Conservation (phyloP, 192 early-diverging fungal species). For the Podila epicladia region DNA sequence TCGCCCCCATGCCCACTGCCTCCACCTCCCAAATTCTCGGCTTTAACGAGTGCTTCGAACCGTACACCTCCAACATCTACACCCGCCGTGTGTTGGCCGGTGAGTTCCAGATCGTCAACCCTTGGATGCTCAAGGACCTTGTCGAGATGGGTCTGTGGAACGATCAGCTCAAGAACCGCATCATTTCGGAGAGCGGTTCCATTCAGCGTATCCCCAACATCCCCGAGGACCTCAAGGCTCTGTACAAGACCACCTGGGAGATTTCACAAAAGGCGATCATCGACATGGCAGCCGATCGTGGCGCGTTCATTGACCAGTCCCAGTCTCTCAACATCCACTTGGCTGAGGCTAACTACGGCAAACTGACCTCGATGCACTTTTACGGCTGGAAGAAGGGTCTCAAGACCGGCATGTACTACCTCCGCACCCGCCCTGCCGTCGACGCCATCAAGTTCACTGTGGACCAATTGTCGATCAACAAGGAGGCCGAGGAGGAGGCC, state of each 20-base stretch:
- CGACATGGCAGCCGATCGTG: conserved; percentile 97
- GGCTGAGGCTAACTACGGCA: conserved; percentile 93
- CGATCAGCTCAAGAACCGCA: conserved; percentile 92
- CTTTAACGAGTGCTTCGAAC: conserved; percentile 98
- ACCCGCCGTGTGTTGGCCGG: conserved; percentile 95
- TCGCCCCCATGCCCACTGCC: conserved; percentile 98
- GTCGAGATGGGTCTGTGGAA: conserved; percentile 94
- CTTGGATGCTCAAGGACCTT: conserved; percentile 93
- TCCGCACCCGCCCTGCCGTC: conserved; percentile 93
- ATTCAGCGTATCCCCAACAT: conserved; percentile 82
- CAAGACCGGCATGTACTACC: conserved; percentile 99
- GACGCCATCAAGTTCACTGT: conserved; percentile 99
- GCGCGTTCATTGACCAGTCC: conserved; percentile 97
- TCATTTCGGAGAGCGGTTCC: conserved; percentile 92
- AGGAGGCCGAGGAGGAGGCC: conserved; percentile 58
- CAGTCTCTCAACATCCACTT: conserved; percentile 97
- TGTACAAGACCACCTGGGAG: conserved; percentile 99
- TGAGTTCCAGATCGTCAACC: conserved; percentile 99
- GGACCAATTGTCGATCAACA: conserved; percentile 76
- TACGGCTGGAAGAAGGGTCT: conserved; percentile 98
- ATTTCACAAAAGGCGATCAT: conserved; percentile 91
- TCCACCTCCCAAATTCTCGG: conserved; percentile 97
- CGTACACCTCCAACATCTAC: conserved; percentile 94
- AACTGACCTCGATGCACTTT: conserved; percentile 97
- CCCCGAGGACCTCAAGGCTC: conserved; percentile 88